Conservation (phyloP, 2,329 filamentous ascomycete genomes). For the Aspergillus thermomutatus region DNA sequence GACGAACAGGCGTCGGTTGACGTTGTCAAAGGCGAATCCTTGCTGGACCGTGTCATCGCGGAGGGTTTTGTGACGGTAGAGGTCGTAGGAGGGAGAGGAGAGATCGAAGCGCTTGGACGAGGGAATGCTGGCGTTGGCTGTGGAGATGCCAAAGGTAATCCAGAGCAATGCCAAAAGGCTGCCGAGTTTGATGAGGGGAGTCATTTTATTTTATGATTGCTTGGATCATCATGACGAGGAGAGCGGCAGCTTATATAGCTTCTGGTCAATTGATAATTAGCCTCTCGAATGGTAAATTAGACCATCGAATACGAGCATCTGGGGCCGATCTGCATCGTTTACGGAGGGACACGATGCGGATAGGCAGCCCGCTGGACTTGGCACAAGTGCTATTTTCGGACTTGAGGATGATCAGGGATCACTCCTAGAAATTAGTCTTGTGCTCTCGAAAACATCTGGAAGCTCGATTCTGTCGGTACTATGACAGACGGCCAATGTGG, state of each 20-base stretch:
- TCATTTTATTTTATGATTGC: background rate
- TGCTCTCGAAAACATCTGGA: too few relatives aligned
- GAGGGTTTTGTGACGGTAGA: conserved; percentile 14
- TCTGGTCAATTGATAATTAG: too few relatives aligned
- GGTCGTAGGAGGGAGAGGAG: conserved; percentile 12
- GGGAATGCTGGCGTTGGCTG: background rate
- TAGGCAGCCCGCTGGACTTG: background rate
- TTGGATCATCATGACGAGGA: background rate
- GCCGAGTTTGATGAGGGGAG: background rate
- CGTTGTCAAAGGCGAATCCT: conserved; percentile 23
- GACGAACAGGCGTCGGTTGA: conserved; percentile 20
- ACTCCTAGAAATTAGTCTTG: too few relatives aligned
- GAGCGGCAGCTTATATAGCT: background rate
- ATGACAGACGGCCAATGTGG: background rate
- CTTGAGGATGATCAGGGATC: too few relatives aligned
- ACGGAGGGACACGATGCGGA: background rate
- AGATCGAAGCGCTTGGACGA: conserved; percentile 14
- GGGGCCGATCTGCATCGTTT: background rate
- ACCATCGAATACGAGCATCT: background rate
- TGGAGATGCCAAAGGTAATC: background rate
- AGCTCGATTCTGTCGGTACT: background rate
- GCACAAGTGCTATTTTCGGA: background rate
- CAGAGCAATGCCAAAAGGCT: background rate
- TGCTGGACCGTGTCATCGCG: conserved; percentile 18
- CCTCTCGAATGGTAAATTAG: too few relatives aligned